Evolutionary conservation across 2,329 filamentous ascomycete species (phyloP).

Genomic region (Colletotrichum aenigma): DNA sequence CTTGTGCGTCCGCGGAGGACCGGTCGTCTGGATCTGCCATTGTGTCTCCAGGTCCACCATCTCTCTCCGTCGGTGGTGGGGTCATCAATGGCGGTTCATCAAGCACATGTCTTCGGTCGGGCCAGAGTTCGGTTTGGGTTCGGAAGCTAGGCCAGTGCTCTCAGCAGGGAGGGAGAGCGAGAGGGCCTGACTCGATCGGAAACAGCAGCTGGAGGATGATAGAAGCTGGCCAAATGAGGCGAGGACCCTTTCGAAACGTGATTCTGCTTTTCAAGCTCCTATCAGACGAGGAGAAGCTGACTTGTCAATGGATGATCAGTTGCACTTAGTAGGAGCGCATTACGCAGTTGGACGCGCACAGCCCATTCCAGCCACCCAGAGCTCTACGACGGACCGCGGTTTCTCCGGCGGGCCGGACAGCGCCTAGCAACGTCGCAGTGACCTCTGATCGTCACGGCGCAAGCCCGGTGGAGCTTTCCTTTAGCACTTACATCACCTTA

Average conservation of each 20-base stretch:
- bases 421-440: neutral
- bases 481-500: neutral
- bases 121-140: constrained; percentile 10
- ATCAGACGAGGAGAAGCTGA: constrained; percentile 7
- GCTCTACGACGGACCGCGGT: constrained; percentile 6
- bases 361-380: constrained; percentile 13
- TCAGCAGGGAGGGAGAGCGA: neutral
- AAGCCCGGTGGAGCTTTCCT: neutral
- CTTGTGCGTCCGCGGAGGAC: constrained; percentile 41
- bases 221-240: neutral
- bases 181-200: neutral
- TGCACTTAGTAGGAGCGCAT: constrained; percentile 9
- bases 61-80: constrained; percentile 17
- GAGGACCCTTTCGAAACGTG: neutral
- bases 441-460: neutral
- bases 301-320: neutral
- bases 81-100: constrained; percentile 22
- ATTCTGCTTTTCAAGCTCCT: neutral
- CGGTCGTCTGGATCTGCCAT: constrained; percentile 56
- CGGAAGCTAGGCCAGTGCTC: neutral
- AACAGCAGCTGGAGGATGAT: neutral
- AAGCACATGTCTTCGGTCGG: constrained; percentile 17
- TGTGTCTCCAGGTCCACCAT: constrained; percentile 43
- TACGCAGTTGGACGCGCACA: constrained; percentile 14
- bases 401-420: constrained; percentile 1